phyloP scores from a whole-genome alignment of 192 early-diverging fungal species.

The Irineochytrium annulatum region DNA sequence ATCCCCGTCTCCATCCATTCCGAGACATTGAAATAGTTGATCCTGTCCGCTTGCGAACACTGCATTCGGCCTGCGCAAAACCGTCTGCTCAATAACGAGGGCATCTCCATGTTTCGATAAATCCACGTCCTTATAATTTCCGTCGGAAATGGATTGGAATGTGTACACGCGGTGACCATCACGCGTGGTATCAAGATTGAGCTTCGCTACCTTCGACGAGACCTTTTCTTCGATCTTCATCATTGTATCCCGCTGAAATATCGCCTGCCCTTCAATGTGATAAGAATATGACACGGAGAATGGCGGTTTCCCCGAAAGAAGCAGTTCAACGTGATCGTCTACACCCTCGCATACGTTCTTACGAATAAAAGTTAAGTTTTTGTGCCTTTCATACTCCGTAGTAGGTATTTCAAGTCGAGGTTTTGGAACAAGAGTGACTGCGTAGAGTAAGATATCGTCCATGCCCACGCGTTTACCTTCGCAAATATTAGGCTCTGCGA shows the following conservation, averaged over 20 bases:
- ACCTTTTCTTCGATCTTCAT: conserved; percentile 16
- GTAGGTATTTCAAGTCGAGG: conserved; percentile 28
- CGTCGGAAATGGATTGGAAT: conserved; percentile 34
- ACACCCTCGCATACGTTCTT: conserved; percentile 26
- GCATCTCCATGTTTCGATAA: no score
- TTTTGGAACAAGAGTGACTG: conserved; percentile 31
- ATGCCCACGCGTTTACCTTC: conserved; percentile 22
- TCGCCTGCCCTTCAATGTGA: background rate
- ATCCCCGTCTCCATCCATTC: conserved; percentile 25
- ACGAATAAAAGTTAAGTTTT: conserved; percentile 1
- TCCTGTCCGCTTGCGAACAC: conserved; percentile 30
- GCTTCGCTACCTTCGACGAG: conserved; percentile 11
- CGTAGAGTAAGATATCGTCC: background rate
- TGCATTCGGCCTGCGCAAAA: conserved; percentile 35
- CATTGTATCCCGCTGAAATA: background rate
- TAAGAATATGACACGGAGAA: conserved; percentile 30
- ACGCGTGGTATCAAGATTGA: conserved; percentile 29
- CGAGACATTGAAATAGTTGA: conserved; percentile 35
- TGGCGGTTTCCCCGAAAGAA: conserved; percentile 35
- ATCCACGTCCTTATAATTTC: conserved; percentile 32
- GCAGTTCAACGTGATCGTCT: conserved; percentile 26
- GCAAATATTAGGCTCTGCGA: conserved; percentile 19
- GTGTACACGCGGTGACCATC: conserved; percentile 37
- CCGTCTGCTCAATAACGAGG: conserved; percentile 24
- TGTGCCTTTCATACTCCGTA: conserved; percentile 22